Conservation (phyloP, 2,329 filamentous ascomycete genomes). For the Rutstroemia sp. region DNA sequence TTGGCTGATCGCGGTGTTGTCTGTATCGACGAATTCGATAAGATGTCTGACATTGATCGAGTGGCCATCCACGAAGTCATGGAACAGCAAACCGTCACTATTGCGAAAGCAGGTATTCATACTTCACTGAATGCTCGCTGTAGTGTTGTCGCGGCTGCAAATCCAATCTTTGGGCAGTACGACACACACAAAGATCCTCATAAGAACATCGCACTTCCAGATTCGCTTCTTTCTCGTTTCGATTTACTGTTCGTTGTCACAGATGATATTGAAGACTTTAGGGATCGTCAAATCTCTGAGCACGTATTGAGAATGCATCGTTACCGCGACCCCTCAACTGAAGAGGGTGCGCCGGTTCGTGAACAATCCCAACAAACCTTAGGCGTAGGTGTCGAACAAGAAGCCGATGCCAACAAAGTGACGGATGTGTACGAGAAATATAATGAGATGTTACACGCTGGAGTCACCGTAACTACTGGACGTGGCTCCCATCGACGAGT, state of each 20-base stretch:
- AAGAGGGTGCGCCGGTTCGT: slow-evolving; percentile 89
- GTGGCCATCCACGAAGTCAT: slow-evolving; percentile 99
- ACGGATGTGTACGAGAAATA: slow-evolving; percentile 95
- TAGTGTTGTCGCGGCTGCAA: slow-evolving; percentile 92
- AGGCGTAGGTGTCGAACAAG: slow-evolving; percentile 77
- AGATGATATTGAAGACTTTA: slow-evolving; percentile 92
- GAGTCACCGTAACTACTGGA: slow-evolving; percentile 69
- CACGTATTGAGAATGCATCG: slow-evolving; percentile 96
- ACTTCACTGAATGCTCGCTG: slow-evolving; percentile 95
- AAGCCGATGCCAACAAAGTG: slow-evolving; percentile 62
- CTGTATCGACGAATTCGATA: slow-evolving; percentile 99
- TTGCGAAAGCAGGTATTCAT: slow-evolving; percentile 97
- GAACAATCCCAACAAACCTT: slow-evolving; percentile 80
- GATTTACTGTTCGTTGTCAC: slow-evolving; percentile 97
- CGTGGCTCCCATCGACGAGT: slow-evolving; percentile 68
- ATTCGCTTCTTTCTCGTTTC: slow-evolving; percentile 95
- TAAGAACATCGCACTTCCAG: slow-evolving; percentile 94
- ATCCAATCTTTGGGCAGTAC: slow-evolving; percentile 97
- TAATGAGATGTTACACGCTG: slow-evolving; percentile 90
- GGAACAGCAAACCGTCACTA: slow-evolving; percentile 99
- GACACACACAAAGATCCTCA: slow-evolving; percentile 98
- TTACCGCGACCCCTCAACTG: slow-evolving; percentile 84
- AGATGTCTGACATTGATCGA: slow-evolving; percentile 97
- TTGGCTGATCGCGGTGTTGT: slow-evolving; percentile 94
- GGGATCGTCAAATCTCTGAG: slow-evolving; percentile 87